Conservation (phyloP, 495 filamentous ascomycete genomes). For the Umbilicaria muhlenbergii region DNA sequence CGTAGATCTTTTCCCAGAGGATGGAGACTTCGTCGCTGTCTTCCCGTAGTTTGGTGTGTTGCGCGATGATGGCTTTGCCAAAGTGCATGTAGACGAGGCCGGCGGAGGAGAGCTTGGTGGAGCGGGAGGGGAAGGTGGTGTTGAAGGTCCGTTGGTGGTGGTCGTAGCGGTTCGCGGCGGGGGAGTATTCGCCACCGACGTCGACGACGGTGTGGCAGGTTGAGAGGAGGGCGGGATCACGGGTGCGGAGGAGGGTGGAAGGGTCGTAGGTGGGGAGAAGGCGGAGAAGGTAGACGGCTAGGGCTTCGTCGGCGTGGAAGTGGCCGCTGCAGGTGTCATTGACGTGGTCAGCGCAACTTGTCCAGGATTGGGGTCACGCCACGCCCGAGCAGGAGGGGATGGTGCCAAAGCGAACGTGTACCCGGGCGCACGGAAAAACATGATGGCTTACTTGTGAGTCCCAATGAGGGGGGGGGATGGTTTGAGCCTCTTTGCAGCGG, state of each 20-base stretch:
- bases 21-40: conserved; percentile 52
- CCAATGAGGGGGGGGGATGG: conserved; percentile 51
- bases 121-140: conserved; percentile 58
- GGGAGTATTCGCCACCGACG: conserved; percentile 80
- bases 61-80: conserved; percentile 63
- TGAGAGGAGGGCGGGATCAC: conserved; percentile 62
- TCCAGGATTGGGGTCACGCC: not conserved
- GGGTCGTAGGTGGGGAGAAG: conserved; percentile 65
- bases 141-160: conserved; percentile 90
- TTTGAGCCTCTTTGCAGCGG: conserved; percentile 57
- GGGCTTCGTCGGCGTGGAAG: conserved; percentile 97
- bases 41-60: conserved; percentile 42
- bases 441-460: conserved; percentile 55
- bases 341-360: not conserved
- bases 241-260: conserved; percentile 68
- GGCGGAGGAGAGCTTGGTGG: conserved; percentile 82
- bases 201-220: conserved; percentile 92
- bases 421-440: not conserved
- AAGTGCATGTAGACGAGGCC: conserved; percentile 95
- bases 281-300: conserved; percentile 93
- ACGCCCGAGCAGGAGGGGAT: not conserved
- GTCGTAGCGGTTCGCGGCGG: conserved; percentile 65
- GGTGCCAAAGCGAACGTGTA: not conserved
- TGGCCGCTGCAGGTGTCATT: conserved; percentile 43
- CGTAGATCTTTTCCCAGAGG: conserved; percentile 80